phyloP scores from a whole-genome alignment of 2,329 filamentous ascomycete genomes.

The Lojkania enalia region DNA sequence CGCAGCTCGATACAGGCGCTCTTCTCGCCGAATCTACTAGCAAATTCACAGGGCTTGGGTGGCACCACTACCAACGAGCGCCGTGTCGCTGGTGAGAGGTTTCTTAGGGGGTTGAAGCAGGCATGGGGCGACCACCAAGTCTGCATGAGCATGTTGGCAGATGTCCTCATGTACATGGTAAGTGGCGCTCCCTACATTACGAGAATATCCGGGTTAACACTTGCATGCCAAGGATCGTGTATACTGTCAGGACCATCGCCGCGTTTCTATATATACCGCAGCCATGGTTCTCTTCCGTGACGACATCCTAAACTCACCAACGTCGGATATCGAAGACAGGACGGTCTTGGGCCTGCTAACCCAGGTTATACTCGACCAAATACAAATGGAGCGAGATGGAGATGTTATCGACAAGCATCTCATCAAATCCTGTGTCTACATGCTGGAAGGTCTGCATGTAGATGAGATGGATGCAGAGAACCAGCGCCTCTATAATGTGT shows the following conservation, averaged over 20 bases:
- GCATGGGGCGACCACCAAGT: constrained; percentile 89
- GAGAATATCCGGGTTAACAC: constrained; percentile 14
- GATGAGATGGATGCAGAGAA: constrained; percentile 75
- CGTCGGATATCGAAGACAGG: constrained; percentile 48
- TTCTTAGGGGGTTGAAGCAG: constrained; percentile 73
- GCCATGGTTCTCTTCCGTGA: constrained; percentile 89
- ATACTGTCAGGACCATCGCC: constrained; percentile 71
- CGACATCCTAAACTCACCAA: constrained; percentile 70
- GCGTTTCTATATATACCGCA: constrained; percentile 78
- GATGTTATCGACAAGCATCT: constrained; percentile 84
- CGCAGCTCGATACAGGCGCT: constrained; percentile 70
- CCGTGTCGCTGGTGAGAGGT: constrained; percentile 77
- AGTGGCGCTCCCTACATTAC: constrained; percentile 24
- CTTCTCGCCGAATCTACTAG: constrained; percentile 70
- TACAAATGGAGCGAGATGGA: constrained; percentile 88
- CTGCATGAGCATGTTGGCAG: constrained; percentile 95
- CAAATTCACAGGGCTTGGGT: constrained; percentile 53
- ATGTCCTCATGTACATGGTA: constrained; percentile 94
- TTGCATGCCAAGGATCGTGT: constrained; percentile 68
- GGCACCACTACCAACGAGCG: constrained; percentile 74
- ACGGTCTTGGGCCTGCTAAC: constrained; percentile 76
- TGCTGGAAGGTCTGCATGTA: constrained; percentile 89
- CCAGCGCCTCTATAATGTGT: constrained; percentile 79
- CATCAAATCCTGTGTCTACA: constrained; percentile 80
- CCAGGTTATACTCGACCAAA: constrained; percentile 83